Evolutionary conservation across 768 basidiomycete genomes (phyloP), one percentile per base, ranked within the genome.

Genomic region (Russula compacta): DNA sequence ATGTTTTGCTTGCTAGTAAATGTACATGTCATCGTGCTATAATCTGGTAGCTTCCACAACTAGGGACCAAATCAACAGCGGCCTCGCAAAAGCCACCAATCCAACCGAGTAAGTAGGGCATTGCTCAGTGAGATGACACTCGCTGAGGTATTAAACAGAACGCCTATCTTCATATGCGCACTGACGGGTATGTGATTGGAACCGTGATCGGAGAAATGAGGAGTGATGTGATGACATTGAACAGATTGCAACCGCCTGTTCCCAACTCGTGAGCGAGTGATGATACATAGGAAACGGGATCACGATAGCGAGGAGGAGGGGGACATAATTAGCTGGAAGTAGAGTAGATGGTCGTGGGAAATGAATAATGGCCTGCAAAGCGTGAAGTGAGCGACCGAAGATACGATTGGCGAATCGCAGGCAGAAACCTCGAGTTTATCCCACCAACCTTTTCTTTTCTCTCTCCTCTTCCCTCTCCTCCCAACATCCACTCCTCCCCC

Each of bases 111-210:
- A 68, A 53, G 84, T 76, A 4, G n/a, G 19, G 33, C 36, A 35
- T 14, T 36, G 2, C 2, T 1, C 3, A 10, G 11, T 14, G 7
- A n/a, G n/a, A 8, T 4, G 6, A 36, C 14, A 9, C 19, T 24
- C 10, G 12, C 19, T 52, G 19, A 52, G 19, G 7, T 46, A 4
- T 54, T 51, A 52, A 24, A 6, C 60, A 91, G 89, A 64, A 90
- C 88, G 2, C 83, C 87, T 0, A 86, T 92, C n/a, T 89, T 82
- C 69, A 89, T 92, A 58, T 92, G 89, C 66, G 84, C 78, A 4
- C 74, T 86, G 39, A 72, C 79, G 66, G 79, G 86, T 85, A 71
- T 46, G 71, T 68, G 14, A 12, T 7, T 7, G 24, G 8, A 5
- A 1, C 33, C 1, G 12, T 35, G 36, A 19, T 0, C 15, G 14